Percentiles rank a stretch among this genome's conserved stretches.
Conservation (phyloP, 2,329 filamentous ascomycete species). For the Botryotinia convoluta region DNA sequence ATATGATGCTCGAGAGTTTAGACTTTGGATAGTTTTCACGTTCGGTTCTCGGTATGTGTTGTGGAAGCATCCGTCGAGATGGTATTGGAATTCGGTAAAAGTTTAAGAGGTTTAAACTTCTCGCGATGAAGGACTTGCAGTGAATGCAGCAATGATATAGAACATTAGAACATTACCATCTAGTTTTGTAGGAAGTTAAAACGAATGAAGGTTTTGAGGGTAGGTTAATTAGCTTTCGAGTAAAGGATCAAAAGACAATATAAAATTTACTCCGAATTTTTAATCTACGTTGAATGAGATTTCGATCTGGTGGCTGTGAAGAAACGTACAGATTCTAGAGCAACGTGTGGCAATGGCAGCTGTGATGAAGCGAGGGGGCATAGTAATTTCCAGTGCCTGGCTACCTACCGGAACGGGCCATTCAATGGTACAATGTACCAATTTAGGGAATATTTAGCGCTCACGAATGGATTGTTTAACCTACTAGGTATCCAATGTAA, state of each 20-base stretch:
- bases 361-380: background rate
- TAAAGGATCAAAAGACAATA: background rate
- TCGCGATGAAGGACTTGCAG: background rate
- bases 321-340: background rate
- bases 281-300: background rate
- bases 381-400: background rate
- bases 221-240: background rate
- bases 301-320: slow-evolving; percentile 1
- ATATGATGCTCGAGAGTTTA: background rate
- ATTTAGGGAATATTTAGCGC: background rate
- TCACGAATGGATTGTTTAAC: background rate
- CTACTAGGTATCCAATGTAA: background rate
- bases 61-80: background rate
- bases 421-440: background rate
- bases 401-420: background rate
- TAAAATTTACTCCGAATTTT: background rate
- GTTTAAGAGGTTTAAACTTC: background rate
- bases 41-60: background rate
- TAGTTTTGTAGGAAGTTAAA: background rate
- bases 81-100: background rate
- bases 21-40: background rate
- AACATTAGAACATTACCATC: background rate
- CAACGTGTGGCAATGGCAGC: background rate
- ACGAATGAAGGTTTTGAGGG: background rate
- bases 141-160: background rate